Base-by-base conservation (phyloP, 495 filamentous ascomycete genomes). In the Penicillium daleae region DNA sequence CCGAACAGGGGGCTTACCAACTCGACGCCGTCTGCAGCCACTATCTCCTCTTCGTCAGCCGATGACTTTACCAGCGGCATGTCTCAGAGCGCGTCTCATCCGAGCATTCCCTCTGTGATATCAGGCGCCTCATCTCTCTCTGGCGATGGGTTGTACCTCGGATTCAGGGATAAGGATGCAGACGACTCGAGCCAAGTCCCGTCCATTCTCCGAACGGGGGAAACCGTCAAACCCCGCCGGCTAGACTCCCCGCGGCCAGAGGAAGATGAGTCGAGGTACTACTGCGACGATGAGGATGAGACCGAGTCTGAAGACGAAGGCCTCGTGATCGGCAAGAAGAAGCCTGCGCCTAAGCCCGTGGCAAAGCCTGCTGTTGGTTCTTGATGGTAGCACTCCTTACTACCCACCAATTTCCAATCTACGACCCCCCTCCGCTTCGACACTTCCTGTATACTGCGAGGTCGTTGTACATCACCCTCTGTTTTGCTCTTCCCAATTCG, bases 111-210 rank as follows among this genome's bases (percentile, higher is more conserved):
- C 3, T 90, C 90, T 40, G 83, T 93, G 6, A 79, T 91, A 15
- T 92, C 89, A 32, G 87, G 89, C n/a, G 89, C 89, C n/a, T 91
- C 89, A 29, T 93, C 90, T n/a, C 76, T 92, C 21, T 92, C 88
- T 21, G 86, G 72, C n/a, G 76, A 79, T 63, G 73, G 74, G 3
- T 42, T 62, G 5, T 66, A 66, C 37, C 52, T 58, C 6, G 61
- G 66, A 9, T 54, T 27, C 51, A 70, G 70, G 54, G 75, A 72
- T 32, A 71, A 66, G 37, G 68, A 74, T 15, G 64, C 68, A 29
- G 74, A 78, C 17, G 76, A 75, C 12, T 31, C 70, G 10, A 60
- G 65, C 6, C 61, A 69, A 26, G 69, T 80, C 8, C 76, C 77
- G 21, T 78, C 78, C 2, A 80, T 80, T 22, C 77, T 82, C 52